These are phyloP conservation scores for Lipomyces yamanashiensis DNA, from an alignment of 805 yeast genomes.

Conservation along the genomic window DNA sequence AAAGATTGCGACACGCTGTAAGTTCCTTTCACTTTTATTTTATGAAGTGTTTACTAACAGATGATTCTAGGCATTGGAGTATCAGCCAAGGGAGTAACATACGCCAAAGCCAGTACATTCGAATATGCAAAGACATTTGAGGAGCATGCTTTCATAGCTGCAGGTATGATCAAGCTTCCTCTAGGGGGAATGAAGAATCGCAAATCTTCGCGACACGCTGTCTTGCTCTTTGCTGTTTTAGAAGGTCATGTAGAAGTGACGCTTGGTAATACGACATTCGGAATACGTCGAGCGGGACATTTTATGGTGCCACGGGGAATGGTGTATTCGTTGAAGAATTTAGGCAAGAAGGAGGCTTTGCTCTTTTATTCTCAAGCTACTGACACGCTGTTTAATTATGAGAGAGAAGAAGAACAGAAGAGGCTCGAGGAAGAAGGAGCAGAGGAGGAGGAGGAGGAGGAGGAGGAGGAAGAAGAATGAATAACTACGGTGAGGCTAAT, in stretches of 20 bases:
- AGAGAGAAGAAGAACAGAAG: slow-evolving; percentile 4
- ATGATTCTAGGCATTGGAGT: slow-evolving; percentile 27
- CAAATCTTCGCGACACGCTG: slow-evolving; percentile 65
- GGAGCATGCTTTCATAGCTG: slow-evolving; percentile 56
- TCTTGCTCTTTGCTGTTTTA: slow-evolving; percentile 75
- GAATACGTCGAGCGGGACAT: slow-evolving; percentile 72
- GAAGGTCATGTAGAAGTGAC: slow-evolving; percentile 73
- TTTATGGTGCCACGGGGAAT: slow-evolving; percentile 71
- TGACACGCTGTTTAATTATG: slow-evolving; percentile 37
- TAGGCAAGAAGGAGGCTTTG: slow-evolving; percentile 64
- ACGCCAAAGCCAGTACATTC: slow-evolving; percentile 21
- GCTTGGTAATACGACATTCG: slow-evolving; percentile 60
- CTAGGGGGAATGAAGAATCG: slow-evolving; percentile 62
- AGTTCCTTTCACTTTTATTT: neutral
- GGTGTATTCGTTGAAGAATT: slow-evolving; percentile 36
- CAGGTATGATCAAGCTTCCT: slow-evolving; percentile 74
- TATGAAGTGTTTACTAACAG: neutral
- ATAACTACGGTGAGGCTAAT: neutral
- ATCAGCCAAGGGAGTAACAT: slow-evolving; percentile 29
- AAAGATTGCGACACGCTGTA: slow-evolving; percentile 3
- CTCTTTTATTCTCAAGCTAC: slow-evolving; percentile 77
- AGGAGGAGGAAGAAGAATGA: neutral
- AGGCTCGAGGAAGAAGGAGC: slow-evolving; percentile 2
- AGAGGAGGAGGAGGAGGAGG: neutral
- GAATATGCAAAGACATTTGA: slow-evolving; percentile 35